These are phyloP conservation scores for Novakomyces olei DNA, from an alignment of 805 yeast species.

Conservation along the genomic window DNA sequence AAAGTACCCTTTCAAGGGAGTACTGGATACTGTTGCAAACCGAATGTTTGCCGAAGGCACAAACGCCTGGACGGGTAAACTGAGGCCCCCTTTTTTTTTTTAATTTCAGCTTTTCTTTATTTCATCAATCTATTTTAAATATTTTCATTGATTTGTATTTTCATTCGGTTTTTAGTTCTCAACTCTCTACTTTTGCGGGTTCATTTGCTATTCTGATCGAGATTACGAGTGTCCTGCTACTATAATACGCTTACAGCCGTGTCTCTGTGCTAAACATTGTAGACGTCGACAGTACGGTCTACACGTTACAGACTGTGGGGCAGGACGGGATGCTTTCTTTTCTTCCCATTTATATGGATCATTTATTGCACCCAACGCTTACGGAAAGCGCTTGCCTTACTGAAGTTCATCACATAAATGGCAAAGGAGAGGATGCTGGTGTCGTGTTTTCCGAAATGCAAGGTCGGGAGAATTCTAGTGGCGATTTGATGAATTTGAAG, in stretches of 20 bases:
- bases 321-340: conserved; percentile 80
- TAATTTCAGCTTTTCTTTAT: too few relatives aligned
- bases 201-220: too few relatives aligned
- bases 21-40: conserved; percentile 69
- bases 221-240: too few relatives aligned
- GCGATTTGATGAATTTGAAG: conserved; percentile 23
- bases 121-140: too few relatives aligned
- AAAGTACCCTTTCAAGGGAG: conserved; percentile 75
- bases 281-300: conserved; percentile 87
- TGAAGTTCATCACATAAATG: conserved; percentile 88
- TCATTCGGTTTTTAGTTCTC: too few relatives aligned
- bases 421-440: conserved; percentile 76
- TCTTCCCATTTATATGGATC: conserved; percentile 79
- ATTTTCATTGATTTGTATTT: too few relatives aligned
- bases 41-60: conserved; percentile 54
- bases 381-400: conserved; percentile 81
- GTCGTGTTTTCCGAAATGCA: conserved; percentile 97
- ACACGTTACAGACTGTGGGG: conserved; percentile 78
- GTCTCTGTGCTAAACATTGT: too few relatives aligned
- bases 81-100: too few relatives aligned
- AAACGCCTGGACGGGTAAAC: too few relatives aligned
- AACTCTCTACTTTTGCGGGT: too few relatives aligned
- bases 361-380: conserved; percentile 59
- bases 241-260: too few relatives aligned
- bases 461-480: conserved; percentile 61